A percentile compares a stretch with the other conserved stretches of the same genome.
These are phyloP conservation scores for Escovopsis sp. DNA, from an alignment of 2,329 filamentous ascomycete species.

Conservation along the genomic window DNA sequence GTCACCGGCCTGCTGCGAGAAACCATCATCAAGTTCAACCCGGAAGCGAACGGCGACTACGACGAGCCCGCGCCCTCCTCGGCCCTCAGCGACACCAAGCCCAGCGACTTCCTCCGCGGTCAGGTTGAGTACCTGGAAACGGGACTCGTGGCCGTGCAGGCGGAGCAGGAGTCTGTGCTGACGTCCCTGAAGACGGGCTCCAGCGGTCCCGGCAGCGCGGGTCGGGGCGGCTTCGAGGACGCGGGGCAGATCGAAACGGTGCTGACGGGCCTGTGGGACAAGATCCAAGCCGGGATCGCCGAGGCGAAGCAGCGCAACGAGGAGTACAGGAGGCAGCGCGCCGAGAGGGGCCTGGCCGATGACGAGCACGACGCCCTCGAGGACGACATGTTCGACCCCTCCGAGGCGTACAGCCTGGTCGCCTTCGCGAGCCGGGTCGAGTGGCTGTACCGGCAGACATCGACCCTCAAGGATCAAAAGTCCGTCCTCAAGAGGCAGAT, in stretches of 20 bases:
- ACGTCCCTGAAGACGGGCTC: slow-evolving; percentile 1
- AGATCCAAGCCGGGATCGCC: slow-evolving; percentile 35
- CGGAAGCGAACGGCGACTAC: slow-evolving; percentile 34
- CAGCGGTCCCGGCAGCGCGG: not conserved
- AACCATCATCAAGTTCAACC: slow-evolving; percentile 50
- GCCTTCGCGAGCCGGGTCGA: slow-evolving; percentile 70
- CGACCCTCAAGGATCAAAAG: slow-evolving; percentile 72
- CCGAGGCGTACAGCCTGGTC: slow-evolving; percentile 53
- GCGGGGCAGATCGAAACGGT: slow-evolving; percentile 37
- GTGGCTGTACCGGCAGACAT: slow-evolving; percentile 63
- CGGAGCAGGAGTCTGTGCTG: slow-evolving; percentile 34
- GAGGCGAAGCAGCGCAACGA: slow-evolving; percentile 39
- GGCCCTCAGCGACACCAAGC: slow-evolving; percentile 17
- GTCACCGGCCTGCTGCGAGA: slow-evolving; percentile 53
- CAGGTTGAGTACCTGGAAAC: slow-evolving; percentile 61
- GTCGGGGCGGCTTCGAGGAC: slow-evolving; percentile 21
- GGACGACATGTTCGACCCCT: slow-evolving; percentile 36
- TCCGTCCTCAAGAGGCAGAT: slow-evolving; percentile 80
- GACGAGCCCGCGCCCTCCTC: slow-evolving; percentile 24
- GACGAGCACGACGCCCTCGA: slow-evolving; percentile 17
- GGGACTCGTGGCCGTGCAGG: slow-evolving; percentile 44
- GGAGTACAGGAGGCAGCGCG: slow-evolving; percentile 35
- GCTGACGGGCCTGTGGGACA: slow-evolving; percentile 41
- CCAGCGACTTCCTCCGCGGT: slow-evolving; percentile 31
- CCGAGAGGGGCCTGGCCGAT: slow-evolving; percentile 45